Base-by-base conservation (phyloP, 2,329 filamentous ascomycete genomes). In the Beauveria caledonica region DNA sequence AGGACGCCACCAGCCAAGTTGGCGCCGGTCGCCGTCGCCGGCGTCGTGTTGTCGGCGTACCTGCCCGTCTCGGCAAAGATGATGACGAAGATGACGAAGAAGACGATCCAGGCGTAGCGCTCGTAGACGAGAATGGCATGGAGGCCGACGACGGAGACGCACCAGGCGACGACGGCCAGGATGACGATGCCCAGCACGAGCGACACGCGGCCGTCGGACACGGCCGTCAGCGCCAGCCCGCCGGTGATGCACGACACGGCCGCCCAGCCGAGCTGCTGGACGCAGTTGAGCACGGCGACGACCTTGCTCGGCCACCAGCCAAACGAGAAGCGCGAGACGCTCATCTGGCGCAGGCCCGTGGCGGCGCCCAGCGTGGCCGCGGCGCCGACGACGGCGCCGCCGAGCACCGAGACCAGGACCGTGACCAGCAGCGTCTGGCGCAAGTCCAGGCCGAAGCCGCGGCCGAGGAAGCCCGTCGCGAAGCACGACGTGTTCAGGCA, bases 141-240 rank as follows among this genome's bases (percentile, higher is more conserved):
- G 64, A 81, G 76, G 0, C 81, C 81, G 54, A 80, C 74, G 65
- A 83, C 79, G 1, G 79, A 80, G 23, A 84, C 75, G 52, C 80
- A 60, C 46, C 83, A 74, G 5, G 77, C 76, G 19, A 80, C 68
- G 13, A 83, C 67, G 8, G 75, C 76, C 21, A 80, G 75, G 45
- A 84, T 76, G 60, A 82, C 73, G 57, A 85, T 81, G 15, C 80
- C 80, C n/a, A 81, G 74, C 15, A 77, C 73, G 1, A 78, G 72
- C 51, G 74, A 77, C 42, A 84, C 68, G n/a, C 65, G 68, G 25
- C 76, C 75, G 46, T 74, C 68, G 2, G 74, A 74, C 48, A 79
- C 75, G n/a, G 78, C 78, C 2, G 75, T 73, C 25, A 81, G 70
- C 1, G 76, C 76, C 50, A 78, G 70, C 0, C 80, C 81, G 23